phyloP scores from a whole-genome alignment of 1,284 basidiomycete genomes.

The Ustilago curta region DNA sequence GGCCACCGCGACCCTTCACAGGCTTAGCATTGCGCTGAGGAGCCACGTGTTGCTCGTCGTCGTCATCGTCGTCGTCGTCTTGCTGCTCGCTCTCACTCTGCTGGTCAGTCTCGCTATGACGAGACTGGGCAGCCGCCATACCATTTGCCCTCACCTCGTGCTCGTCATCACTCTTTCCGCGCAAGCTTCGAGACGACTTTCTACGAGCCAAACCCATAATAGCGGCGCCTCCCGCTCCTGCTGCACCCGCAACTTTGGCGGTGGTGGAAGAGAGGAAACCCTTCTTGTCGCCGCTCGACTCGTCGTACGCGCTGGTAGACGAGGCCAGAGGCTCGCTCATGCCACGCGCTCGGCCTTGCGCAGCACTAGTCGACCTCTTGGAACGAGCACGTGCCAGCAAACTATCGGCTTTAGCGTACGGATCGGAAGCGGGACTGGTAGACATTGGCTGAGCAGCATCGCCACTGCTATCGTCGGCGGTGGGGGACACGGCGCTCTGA shows the following conservation, averaged over 20 bases:
- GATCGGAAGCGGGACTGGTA: constrained; percentile 10
- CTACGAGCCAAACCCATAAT: constrained; percentile 25
- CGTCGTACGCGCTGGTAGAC: not conserved
- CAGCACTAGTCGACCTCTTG: constrained; percentile 14
- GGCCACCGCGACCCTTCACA: constrained; percentile 19
- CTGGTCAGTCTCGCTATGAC: constrained; percentile 8
- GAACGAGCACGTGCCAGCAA: constrained; percentile 37
- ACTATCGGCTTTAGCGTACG: constrained; percentile 39
- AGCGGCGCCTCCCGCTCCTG: constrained; percentile 24
- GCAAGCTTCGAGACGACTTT: constrained; percentile 34
- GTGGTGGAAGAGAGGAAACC: constrained; percentile 33
- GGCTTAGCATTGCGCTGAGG: constrained; percentile 20
- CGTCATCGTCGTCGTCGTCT: constrained; percentile 18
- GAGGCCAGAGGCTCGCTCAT: constrained; percentile 11
- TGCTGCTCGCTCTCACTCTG: constrained; percentile 14
- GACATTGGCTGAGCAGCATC: not conserved
- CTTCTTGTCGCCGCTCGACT: constrained; percentile 4
- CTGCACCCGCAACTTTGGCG: constrained; percentile 35
- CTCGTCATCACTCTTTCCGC: constrained; percentile 11
- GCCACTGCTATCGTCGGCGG: not conserved
- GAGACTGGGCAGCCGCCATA: constrained; percentile 15
- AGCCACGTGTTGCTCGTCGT: constrained; percentile 9
- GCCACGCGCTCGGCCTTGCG: constrained; percentile 9
- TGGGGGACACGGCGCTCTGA: constrained; percentile 9
- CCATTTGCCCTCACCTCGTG: constrained; percentile 1